Percentiles rank a stretch among this genome's conserved stretches.
Conservation (phyloP, 129 eudicot genomes). For the Calendula officinalis region DNA sequence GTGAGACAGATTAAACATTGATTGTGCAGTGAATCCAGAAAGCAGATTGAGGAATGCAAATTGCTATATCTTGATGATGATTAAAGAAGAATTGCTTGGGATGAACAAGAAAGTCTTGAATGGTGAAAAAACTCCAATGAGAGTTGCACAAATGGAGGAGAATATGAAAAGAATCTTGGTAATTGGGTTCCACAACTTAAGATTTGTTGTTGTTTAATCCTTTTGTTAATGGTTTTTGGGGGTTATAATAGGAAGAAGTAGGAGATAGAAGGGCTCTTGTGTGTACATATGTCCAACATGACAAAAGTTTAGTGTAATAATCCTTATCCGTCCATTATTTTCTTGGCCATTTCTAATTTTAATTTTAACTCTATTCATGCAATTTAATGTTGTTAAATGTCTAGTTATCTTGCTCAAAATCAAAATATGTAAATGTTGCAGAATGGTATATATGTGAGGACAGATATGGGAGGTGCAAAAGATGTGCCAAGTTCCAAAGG, state of each 20-base stretch:
- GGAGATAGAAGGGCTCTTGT: slow-evolving; percentile 10
- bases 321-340: slow-evolving; percentile 17
- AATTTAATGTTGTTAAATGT: slow-evolving; percentile 2
- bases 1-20: slow-evolving; percentile 15
- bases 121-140: not conserved
- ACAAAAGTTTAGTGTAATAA: slow-evolving; percentile 26
- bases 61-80: not conserved
- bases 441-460: not conserved
- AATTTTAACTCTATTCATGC: not conserved
- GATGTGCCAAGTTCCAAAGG: no score
- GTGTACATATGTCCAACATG: slow-evolving; percentile 48
- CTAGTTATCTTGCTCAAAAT: not conserved
- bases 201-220: slow-evolving; percentile 12
- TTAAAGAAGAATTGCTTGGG: not conserved
- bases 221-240: slow-evolving; percentile 32
- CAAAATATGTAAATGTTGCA: not conserved
- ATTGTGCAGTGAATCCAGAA: not conserved
- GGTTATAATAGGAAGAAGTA: not conserved
- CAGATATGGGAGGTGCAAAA: no score
- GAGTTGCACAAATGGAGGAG: slow-evolving; percentile 16
- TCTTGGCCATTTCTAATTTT: slow-evolving; percentile 15
- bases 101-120: not conserved
- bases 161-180: not conserved
- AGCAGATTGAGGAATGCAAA: not conserved
- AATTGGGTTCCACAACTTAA: not conserved